These are phyloP conservation scores for Lasiodiplodia sp. DNA, from an alignment of 2,329 filamentous ascomycete genomes.

Conservation along the genomic window DNA sequence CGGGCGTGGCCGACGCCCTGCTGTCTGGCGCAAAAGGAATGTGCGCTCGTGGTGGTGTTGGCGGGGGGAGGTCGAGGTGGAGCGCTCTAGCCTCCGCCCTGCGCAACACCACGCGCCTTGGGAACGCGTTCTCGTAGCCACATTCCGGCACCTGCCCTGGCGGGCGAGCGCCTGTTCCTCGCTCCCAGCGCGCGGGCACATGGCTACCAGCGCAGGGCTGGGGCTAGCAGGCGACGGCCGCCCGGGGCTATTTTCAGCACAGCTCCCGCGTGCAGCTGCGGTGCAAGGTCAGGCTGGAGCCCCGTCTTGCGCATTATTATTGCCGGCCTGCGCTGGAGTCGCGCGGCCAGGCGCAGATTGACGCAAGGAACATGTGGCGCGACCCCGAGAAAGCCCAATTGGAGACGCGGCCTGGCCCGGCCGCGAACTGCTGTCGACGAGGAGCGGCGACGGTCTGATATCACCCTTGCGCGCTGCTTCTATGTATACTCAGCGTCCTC, in stretches of 20 bases:
- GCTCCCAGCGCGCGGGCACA: neutral
- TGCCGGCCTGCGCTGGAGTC: neutral
- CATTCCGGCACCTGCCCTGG: constrained; percentile 15
- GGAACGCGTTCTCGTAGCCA: constrained; percentile 13
- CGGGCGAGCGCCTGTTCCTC: constrained; percentile 5
- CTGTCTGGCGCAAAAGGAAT: constrained; percentile 24
- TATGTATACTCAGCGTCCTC: constrained; percentile 7
- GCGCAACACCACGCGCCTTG: constrained; percentile 1
- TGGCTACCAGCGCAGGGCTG: constrained; percentile 5
- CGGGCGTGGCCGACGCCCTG: neutral
- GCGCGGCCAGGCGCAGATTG: constrained; percentile 15
- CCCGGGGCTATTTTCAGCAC: constrained; percentile 8
- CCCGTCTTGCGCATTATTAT: neutral
- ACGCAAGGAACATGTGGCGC: constrained; percentile 20
- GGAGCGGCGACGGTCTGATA: constrained; percentile 11
- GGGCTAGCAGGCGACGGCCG: neutral
- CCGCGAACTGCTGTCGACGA: neutral
- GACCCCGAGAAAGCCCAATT: constrained; percentile 5
- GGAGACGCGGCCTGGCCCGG: constrained; percentile 13
- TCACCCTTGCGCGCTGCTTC: constrained; percentile 19
- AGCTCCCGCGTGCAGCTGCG: constrained; percentile 17
- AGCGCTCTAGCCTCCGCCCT: constrained; percentile 22
- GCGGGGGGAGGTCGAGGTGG: constrained; percentile 7
- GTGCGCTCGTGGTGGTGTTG: neutral
- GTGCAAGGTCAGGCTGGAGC: constrained; percentile 26